Percentiles rank a stretch among this genome's conserved stretches.
Conservation (phyloP, 1,139 yeast species). For the Blastobotrys capitulatus region DNA sequence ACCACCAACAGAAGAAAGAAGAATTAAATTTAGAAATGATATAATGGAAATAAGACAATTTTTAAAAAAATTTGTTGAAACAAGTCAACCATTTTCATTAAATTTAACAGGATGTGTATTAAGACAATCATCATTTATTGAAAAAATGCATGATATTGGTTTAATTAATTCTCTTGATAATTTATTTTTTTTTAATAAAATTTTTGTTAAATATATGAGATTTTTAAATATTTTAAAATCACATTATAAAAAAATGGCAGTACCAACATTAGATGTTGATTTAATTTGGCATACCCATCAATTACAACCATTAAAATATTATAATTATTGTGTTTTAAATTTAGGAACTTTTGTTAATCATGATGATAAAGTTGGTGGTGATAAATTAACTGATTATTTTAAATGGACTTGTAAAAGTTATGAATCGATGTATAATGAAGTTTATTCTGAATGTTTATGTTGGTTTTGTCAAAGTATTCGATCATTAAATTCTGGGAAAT, state of each 20-base stretch:
- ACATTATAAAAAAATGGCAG: conserved; percentile 13
- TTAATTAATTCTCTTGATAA: too few species aligned
- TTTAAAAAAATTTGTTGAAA: too few species aligned
- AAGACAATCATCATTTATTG: conserved; percentile 35
- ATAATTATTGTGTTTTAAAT: conserved; percentile 22
- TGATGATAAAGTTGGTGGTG: conserved; percentile 32
- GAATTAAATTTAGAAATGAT: too few species aligned
- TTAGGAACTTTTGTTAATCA: conserved; percentile 30
- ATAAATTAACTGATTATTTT: conserved; percentile 26
- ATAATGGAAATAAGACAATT: too few species aligned
- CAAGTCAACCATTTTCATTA: conserved; percentile 16
- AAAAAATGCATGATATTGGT: conserved; percentile 25
- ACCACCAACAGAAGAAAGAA: too few species aligned
- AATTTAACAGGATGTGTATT: conserved; percentile 36
- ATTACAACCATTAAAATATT: conserved; percentile 30
- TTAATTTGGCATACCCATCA: conserved; percentile 42
- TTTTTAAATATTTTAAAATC: conserved; percentile 28
- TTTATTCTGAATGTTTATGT: too few species aligned
- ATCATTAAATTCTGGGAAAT: too few species aligned
- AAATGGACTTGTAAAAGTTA: conserved; percentile 28
- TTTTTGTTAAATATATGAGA: conserved; percentile 30
- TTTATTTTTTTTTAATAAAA: conserved; percentile 6
- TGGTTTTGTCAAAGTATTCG: too few species aligned
- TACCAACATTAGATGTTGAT: conserved; percentile 41
- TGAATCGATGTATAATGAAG: conserved; percentile 22